Conservation (phyloP, 2,329 filamentous ascomycete genomes). For the Phaeosphaeriaceae sp. region DNA sequence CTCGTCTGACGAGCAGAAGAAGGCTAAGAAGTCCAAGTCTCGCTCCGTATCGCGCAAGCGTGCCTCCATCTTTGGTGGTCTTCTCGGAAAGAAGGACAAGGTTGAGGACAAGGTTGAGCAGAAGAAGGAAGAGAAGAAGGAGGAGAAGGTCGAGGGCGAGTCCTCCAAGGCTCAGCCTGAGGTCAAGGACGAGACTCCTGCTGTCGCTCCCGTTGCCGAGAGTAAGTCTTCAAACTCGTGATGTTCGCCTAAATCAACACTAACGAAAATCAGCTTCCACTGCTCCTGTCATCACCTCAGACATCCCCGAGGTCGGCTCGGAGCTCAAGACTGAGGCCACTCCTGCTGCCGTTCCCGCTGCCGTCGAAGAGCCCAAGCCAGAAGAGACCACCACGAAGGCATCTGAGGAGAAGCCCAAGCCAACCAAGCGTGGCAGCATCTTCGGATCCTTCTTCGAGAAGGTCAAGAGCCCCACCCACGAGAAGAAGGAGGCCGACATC, state of each 20-base stretch:
- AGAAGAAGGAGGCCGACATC: constrained; percentile 76
- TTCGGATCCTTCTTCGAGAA: constrained; percentile 77
- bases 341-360: constrained; percentile 15
- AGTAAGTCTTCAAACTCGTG: constrained; percentile 26
- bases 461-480: constrained; percentile 56
- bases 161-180: constrained; percentile 44
- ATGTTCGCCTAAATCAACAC: neutral
- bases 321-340: constrained; percentile 56
- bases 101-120: constrained; percentile 53
- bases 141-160: constrained; percentile 43
- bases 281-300: constrained; percentile 44
- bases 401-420: constrained; percentile 62
- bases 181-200: constrained; percentile 36
- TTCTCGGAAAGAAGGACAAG: constrained; percentile 68
- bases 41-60: constrained; percentile 67
- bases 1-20: constrained; percentile 57
- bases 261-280: constrained; percentile 30
- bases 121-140: constrained; percentile 43
- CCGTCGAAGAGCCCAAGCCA: constrained; percentile 53
- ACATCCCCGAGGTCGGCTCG: constrained; percentile 34
- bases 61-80: constrained; percentile 63
- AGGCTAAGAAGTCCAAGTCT: constrained; percentile 62
- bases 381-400: constrained; percentile 46
- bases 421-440: constrained; percentile 82
- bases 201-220: constrained; percentile 37